Conservation (phyloP, 495 filamentous ascomycete species). For the Penicillium chermesinum region DNA sequence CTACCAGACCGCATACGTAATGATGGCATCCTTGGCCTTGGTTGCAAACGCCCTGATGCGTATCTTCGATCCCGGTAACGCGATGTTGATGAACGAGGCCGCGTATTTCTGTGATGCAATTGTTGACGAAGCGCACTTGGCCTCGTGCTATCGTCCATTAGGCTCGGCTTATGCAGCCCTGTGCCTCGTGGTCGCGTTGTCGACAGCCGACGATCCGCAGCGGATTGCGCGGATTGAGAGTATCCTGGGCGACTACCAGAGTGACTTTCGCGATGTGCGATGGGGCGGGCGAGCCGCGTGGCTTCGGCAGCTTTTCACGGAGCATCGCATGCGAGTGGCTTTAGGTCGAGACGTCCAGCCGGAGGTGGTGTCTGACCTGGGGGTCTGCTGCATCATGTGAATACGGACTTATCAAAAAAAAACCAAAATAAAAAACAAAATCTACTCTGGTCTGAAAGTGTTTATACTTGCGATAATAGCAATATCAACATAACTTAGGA, state of each 20-base stretch:
- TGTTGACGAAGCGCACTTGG: slow-evolving; percentile 7
- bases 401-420: no score
- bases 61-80: slow-evolving; percentile 15
- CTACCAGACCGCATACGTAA: slow-evolving; percentile 18
- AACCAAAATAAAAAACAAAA: background rate
- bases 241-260: slow-evolving; percentile 7
- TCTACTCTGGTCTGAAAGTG: no score
- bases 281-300: slow-evolving; percentile 6
- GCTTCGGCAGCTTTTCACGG: background rate
- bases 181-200: slow-evolving; percentile 12
- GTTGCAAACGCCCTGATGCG: slow-evolving; percentile 27
- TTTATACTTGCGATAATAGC: no score
- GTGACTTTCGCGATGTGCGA: slow-evolving; percentile 6
- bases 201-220: slow-evolving; percentile 7
- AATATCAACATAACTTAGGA: no score
- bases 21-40: slow-evolving; percentile 18
- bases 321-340: background rate
- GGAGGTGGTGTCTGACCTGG: background rate
- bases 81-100: slow-evolving; percentile 11
- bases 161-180: slow-evolving; percentile 10
- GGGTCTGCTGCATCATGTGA: background rate
- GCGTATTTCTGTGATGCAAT: slow-evolving; percentile 19
- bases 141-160: slow-evolving; percentile 13
- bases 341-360: background rate
- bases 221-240: slow-evolving; percentile 6